Percentiles rank a stretch among this genome's conserved stretches.
phyloP scores from a whole-genome alignment of 345 rosid genomes.

The Heritiera fomes region DNA sequence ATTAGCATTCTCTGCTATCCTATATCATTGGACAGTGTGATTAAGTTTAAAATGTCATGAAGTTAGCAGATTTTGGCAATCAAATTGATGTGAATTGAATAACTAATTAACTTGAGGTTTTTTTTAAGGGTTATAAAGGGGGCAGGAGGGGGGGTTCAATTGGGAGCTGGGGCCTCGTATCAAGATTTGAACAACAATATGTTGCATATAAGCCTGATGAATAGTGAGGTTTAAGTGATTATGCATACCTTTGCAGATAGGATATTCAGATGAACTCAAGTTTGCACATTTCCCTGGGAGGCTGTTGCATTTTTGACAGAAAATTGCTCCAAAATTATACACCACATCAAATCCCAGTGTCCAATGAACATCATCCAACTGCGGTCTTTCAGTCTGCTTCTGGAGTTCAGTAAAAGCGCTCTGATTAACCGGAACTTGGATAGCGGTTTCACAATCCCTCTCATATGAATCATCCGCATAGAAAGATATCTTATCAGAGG shows the following conservation, averaged over 20 bases:
- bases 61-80: neutral
- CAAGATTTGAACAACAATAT: too few relatives aligned
- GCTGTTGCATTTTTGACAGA: neutral
- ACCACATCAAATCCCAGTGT: neutral
- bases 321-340: neutral
- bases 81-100: neutral
- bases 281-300: neutral
- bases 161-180: too few relatives aligned
- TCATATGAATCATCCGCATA: too few relatives aligned
- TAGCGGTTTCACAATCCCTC: neutral
- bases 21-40: neutral
- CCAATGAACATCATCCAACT: neutral
- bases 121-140: too few relatives aligned
- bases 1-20: neutral
- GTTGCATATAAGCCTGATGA: too few relatives aligned
- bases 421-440: conserved; percentile 6
- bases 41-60: neutral
- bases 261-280: neutral
- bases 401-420: neutral
- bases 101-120: neutral
- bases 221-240: neutral
- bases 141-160: too few relatives aligned
- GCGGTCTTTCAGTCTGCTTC: too few relatives aligned
- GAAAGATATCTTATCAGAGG: too few relatives aligned
- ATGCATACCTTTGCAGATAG: neutral